A percentile compares a stretch with the other conserved stretches of the same genome.
Conservation (phyloP, 2,329 filamentous ascomycete genomes). For the Pseudogymnoascus destructans region DNA sequence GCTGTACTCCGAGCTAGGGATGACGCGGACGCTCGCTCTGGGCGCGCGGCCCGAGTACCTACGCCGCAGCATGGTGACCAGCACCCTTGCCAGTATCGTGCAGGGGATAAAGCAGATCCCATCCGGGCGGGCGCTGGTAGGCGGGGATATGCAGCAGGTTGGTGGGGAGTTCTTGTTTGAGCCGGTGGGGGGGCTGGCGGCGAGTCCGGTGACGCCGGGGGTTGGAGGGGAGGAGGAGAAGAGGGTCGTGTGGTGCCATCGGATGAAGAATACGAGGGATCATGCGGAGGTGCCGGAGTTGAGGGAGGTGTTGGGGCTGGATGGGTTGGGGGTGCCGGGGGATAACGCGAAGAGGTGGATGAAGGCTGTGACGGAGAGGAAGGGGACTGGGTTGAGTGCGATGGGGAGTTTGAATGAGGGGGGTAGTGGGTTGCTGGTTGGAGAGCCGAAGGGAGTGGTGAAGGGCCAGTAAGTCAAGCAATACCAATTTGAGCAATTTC, state of each 20-base stretch:
- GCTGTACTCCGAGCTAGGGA: constrained; percentile 40
- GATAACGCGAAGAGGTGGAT: constrained; percentile 34
- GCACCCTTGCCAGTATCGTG: constrained; percentile 28
- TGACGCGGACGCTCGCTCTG: constrained; percentile 36
- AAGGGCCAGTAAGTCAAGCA: not conserved
- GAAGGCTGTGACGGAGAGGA: constrained; percentile 35
- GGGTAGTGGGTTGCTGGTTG: not conserved
- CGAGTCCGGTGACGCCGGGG: constrained; percentile 15
- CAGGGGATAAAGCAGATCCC: constrained; percentile 32
- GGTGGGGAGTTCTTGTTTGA: constrained; percentile 31
- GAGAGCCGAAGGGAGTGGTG: not conserved
- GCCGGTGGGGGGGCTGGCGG: constrained; percentile 17
- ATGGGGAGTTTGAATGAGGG: constrained; percentile 16
- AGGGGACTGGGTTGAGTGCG: constrained; percentile 41
- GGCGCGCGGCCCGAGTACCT: constrained; percentile 39
- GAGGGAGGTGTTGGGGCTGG: constrained; percentile 47
- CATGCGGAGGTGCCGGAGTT: constrained; percentile 60
- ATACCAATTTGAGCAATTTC: constrained; percentile 6
- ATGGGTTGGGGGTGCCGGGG: constrained; percentile 29
- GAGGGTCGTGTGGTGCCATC: constrained; percentile 63
- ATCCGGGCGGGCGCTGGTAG: constrained; percentile 32
- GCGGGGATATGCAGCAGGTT: constrained; percentile 39
- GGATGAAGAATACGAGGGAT: constrained; percentile 68
- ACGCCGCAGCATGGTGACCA: constrained; percentile 29
- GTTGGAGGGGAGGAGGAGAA: constrained; percentile 31